Conservation (phyloP, 768 basidiomycete species). For the Boletus subcaerulescens region DNA sequence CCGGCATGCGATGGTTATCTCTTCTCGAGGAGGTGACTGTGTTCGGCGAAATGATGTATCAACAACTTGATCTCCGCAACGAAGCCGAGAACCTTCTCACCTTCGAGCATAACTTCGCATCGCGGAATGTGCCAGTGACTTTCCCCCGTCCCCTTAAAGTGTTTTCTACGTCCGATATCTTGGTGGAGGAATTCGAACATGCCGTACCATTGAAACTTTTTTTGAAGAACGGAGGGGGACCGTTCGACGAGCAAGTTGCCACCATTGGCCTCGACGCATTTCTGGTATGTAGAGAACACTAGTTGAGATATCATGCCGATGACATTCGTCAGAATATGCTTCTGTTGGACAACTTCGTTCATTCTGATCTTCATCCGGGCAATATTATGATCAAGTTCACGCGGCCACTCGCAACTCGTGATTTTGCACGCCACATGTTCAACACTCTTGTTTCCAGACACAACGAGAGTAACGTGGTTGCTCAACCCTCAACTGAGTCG, state of each 20-base stretch:
- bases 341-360: constrained; percentile 95
- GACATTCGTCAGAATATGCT: constrained; percentile 80
- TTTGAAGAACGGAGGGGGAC: constrained; percentile 86
- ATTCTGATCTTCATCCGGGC: constrained; percentile 86
- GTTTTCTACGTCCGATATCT: constrained; percentile 77
- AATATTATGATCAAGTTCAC: constrained; percentile 99
- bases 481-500: constrained; percentile 41
- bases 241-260: constrained; percentile 85
- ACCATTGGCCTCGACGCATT: constrained; percentile 95
- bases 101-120: constrained; percentile 85
- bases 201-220: constrained; percentile 88
- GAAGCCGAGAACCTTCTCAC: constrained; percentile 84
- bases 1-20: constrained; percentile 96
- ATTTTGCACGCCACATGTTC: constrained; percentile 61
- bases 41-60: constrained; percentile 95
- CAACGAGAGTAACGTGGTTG: constrained; percentile 20
- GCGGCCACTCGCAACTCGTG: constrained; percentile 70
- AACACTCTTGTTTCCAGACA: constrained; percentile 46
- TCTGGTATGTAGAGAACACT: constrained; percentile 52
- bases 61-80: constrained; percentile 85
- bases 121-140: constrained; percentile 74
- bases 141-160: constrained; percentile 86
- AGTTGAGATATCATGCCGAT: neutral
- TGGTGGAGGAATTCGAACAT: constrained; percentile 93
- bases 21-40: constrained; percentile 93